Evolutionary conservation across 208 protist genomes (phyloP), one percentile per base, ranked within the genome.

Genomic region (Leishmania turanica): DNA sequence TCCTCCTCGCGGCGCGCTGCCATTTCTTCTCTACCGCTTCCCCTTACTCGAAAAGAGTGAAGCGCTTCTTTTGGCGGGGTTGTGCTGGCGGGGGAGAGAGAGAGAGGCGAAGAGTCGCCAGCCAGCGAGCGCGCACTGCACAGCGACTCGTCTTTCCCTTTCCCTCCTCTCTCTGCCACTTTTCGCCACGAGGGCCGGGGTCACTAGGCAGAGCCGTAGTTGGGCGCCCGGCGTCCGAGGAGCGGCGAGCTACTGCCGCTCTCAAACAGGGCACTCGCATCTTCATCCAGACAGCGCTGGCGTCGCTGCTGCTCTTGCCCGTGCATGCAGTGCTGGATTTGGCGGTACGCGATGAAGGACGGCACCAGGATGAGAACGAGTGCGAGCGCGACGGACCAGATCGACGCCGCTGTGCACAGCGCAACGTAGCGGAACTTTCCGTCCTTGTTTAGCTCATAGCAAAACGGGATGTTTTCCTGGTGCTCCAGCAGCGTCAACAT

Each of bases 381-480:
- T 0, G 81, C 62, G 27, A 94, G 77, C 24, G 86, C 81, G 49
- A 89, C 58, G 1, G 87, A 88, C 93, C 95, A 98, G 37, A 94
- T 87, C 73, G 90, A 91, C 27, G 84, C 91, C 15, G 92, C 95
- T 3, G 90, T 89, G 88, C 95, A 97, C 24, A 97, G 83, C 17
- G 93, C 92, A 8, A 91, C 92, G 75, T 96, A 96, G 80, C 91
- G 93, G 78, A 96, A 89, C 71, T 81, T 81, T 54, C 93, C 93
- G 47, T 93, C 83, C 19, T 83, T 79, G 73, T 78, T 82, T 49
- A 98, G 89, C 82, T 98, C 95, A 77, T 98, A 96, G 84, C 95
- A 96, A 79, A 94, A 96, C 19, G 93, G 92, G 40, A 98, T 92
- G 65, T 93, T 93, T 47, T 80, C 69, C 75, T 98, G 95, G 69